Percentiles rank a stretch among this genome's conserved stretches.
Conservation (phyloP, 129 eudicot species). For the Helichrysum umbraculigerum region DNA sequence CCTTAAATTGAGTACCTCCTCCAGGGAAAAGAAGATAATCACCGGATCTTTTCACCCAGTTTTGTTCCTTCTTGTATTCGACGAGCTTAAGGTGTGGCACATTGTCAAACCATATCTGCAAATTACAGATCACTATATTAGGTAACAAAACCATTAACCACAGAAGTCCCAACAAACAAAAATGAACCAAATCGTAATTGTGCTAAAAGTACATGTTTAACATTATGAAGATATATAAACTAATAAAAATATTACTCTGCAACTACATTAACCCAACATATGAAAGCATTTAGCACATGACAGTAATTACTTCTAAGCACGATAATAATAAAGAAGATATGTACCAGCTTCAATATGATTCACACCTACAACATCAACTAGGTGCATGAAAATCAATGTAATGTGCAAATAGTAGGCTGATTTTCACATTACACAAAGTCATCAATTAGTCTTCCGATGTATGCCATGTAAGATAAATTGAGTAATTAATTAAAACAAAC, state of each 20-base stretch:
- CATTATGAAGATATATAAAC: background rate
- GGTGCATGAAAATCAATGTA: background rate
- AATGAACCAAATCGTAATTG: background rate
- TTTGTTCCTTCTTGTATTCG: slow-evolving; percentile 95
- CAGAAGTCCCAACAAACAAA: slow-evolving; percentile 1
- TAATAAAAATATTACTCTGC: background rate
- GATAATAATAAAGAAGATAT: slow-evolving; percentile 4
- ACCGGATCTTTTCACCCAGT: slow-evolving; percentile 77
- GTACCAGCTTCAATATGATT: background rate
- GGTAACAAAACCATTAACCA: slow-evolving; percentile 16
- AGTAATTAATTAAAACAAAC: background rate
- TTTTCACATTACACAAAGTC: background rate
- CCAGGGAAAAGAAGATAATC: slow-evolving; percentile 91
- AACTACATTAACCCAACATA: background rate
- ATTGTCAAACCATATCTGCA: slow-evolving; percentile 92
- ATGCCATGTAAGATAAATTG: background rate
- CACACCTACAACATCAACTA: background rate
- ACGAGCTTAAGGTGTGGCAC: slow-evolving; percentile 99
- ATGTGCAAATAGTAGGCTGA: slow-evolving; percentile 14
- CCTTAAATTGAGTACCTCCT: slow-evolving; percentile 95
- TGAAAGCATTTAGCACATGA: background rate
- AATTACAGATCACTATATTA: background rate
- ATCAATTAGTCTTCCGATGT: background rate
- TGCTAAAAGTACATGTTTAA: background rate
- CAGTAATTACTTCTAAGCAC: background rate